phyloP scores from a whole-genome alignment of 2,329 filamentous ascomycete species.

The Aspergillus piperis region DNA sequence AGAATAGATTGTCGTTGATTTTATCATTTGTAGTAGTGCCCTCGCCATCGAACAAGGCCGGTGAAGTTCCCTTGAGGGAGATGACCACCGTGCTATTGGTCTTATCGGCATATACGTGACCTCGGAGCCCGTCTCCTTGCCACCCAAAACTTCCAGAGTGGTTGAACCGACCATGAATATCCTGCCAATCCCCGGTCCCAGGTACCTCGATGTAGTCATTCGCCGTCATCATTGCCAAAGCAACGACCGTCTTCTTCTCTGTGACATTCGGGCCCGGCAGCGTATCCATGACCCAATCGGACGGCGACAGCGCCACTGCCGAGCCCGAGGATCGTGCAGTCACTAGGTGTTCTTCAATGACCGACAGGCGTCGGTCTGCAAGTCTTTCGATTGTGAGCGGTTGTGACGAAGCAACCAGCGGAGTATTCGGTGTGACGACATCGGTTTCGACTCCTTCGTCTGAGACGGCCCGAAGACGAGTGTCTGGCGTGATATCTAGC shows the following conservation, averaged over 20 bases:
- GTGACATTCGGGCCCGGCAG: slow-evolving; percentile 77
- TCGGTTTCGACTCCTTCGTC: slow-evolving; percentile 43
- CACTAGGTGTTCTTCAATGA: slow-evolving; percentile 76
- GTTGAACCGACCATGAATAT: slow-evolving; percentile 78
- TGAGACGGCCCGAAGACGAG: slow-evolving; percentile 51
- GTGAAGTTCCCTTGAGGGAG: slow-evolving; percentile 86
- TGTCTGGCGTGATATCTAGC: slow-evolving; percentile 67
- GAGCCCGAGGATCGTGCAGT: slow-evolving; percentile 69
- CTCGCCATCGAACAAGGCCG: slow-evolving; percentile 92
- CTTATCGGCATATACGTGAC: slow-evolving; percentile 88
- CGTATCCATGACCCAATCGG: slow-evolving; percentile 81
- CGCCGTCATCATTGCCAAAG: slow-evolving; percentile 82
- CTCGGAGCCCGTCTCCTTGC: slow-evolving; percentile 83
- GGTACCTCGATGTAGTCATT: slow-evolving; percentile 82
- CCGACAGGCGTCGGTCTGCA: slow-evolving; percentile 71
- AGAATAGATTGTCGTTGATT: slow-evolving; percentile 95
- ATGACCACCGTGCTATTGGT: slow-evolving; percentile 85
- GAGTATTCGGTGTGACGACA: slow-evolving; percentile 51
- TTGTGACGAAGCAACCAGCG: slow-evolving; percentile 64
- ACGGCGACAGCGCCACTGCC: slow-evolving; percentile 66
- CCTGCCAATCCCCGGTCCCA: slow-evolving; percentile 75
- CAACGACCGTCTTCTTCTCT: slow-evolving; percentile 81
- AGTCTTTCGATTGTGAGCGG: slow-evolving; percentile 75
- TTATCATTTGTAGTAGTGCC: slow-evolving; percentile 98
- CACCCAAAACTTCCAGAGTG: slow-evolving; percentile 88